These are phyloP conservation scores for Kazachstania africana DNA, from an alignment of 805 yeast species.

Conservation along the genomic window DNA sequence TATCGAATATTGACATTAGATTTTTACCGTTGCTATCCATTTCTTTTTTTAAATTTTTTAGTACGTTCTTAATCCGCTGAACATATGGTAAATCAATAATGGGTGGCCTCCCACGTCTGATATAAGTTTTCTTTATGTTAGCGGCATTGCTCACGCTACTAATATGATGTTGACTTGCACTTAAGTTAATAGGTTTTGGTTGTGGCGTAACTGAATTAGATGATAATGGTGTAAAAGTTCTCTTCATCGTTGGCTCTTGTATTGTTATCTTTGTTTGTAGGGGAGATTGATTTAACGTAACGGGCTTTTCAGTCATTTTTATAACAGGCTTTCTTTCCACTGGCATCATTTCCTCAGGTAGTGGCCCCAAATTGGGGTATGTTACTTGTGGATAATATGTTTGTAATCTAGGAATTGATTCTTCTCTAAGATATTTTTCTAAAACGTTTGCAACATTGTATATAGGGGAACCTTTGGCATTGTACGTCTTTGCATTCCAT, in stretches of 20 bases:
- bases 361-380: constrained; percentile 49
- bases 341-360: constrained; percentile 36
- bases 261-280: not conserved
- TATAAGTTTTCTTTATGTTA: constrained; percentile 19
- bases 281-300: not conserved
- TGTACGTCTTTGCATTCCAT: constrained; percentile 83
- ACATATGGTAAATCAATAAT: constrained; percentile 44
- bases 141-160: constrained; percentile 1
- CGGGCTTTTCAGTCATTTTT: not conserved
- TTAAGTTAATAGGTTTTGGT: constrained; percentile 8
- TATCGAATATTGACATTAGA: constrained; percentile 61
- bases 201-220: constrained; percentile 8
- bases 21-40: constrained; percentile 39
- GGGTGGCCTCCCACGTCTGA: constrained; percentile 27
- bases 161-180: constrained; percentile 2
- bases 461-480: constrained; percentile 55
- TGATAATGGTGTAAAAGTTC: not conserved
- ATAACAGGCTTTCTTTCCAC: not conserved
- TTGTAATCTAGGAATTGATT: constrained; percentile 26
- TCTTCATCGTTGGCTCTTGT: not conserved
- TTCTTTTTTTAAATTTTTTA: constrained; percentile 71
- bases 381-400: constrained; percentile 25
- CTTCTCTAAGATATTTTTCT: constrained; percentile 30
- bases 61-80: constrained; percentile 76
- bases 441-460: constrained; percentile 52